Evolutionary conservation across 345 rosid species (phyloP).

Genomic region (Lumnitzera racemosa): DNA sequence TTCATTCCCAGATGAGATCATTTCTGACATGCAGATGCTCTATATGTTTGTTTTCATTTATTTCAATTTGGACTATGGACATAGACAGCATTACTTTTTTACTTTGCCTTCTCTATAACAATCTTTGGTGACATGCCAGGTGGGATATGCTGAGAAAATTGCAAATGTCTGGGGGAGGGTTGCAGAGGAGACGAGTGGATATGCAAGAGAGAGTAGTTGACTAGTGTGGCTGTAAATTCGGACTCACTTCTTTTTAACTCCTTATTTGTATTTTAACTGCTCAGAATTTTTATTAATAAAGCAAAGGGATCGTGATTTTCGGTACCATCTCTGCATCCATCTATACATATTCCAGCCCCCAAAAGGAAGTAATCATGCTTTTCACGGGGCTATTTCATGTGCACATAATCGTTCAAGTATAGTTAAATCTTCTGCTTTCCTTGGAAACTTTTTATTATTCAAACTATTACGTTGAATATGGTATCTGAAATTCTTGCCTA

Average conservation of each 20-base stretch:
- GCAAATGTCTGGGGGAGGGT: conserved; percentile 83
- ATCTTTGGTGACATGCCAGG: conserved; percentile 29
- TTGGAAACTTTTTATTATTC: too few species aligned
- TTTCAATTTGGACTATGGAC: neutral
- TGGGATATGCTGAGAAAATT: conserved; percentile 93
- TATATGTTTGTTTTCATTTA: neutral
- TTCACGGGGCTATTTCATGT: neutral
- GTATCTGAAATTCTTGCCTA: too few species aligned
- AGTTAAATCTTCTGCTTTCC: too few species aligned
- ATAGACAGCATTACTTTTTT: neutral
- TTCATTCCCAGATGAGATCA: neutral
- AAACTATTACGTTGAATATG: too few species aligned
- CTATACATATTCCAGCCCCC: too few species aligned
- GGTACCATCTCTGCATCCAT: neutral
- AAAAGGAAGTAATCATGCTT: too few species aligned
- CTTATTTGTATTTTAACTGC: conserved; percentile 11
- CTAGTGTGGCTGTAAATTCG: conserved; percentile 32
- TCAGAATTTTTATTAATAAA: conserved; percentile 6
- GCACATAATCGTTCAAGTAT: too few species aligned
- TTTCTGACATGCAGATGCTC: neutral
- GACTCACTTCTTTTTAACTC: conserved; percentile 9
- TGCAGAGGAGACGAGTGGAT: conserved; percentile 78
- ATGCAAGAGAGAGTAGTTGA: conserved; percentile 44
- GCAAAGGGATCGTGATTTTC: neutral
- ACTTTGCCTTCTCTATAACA: neutral